Percentiles rank a stretch among this genome's conserved stretches.
Evolutionary conservation across 176 grass and related monocot genomes (phyloP).

Genomic region (Chrysopogon serrulatus): DNA sequence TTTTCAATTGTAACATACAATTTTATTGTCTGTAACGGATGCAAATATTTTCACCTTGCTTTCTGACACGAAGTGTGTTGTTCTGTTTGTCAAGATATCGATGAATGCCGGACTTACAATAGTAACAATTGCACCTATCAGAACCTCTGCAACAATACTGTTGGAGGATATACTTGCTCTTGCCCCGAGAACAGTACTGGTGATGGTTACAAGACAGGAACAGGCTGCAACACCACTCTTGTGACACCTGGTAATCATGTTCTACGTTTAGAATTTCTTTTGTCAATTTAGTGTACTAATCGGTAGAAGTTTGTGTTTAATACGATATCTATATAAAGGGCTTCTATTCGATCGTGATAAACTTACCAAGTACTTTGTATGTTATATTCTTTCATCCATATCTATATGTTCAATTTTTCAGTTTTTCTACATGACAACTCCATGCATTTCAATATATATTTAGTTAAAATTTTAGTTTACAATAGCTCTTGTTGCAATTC

Average conservation of each 20-base stretch:
- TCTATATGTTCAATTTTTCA: background rate
- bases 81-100: background rate
- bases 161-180: constrained; percentile 17
- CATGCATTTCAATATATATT: background rate
- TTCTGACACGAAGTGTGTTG: constrained; percentile 3
- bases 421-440: background rate
- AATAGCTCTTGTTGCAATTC: background rate
- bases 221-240: background rate
- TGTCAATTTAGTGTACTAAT: background rate
- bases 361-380: background rate
- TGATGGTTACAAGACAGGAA: constrained; percentile 2
- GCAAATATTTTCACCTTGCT: background rate
- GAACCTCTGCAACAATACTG: background rate
- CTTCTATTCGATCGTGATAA: no score
- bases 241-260: background rate
- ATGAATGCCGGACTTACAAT: background rate
- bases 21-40: background rate
- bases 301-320: no score
- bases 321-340: no score
- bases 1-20: background rate
- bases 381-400: background rate
- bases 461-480: background rate
- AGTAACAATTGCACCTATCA: background rate
- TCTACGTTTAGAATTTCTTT: background rate
- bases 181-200: background rate